Conservation (phyloP, 2,329 filamentous ascomycete species). For the Aspergillus sp. region DNA sequence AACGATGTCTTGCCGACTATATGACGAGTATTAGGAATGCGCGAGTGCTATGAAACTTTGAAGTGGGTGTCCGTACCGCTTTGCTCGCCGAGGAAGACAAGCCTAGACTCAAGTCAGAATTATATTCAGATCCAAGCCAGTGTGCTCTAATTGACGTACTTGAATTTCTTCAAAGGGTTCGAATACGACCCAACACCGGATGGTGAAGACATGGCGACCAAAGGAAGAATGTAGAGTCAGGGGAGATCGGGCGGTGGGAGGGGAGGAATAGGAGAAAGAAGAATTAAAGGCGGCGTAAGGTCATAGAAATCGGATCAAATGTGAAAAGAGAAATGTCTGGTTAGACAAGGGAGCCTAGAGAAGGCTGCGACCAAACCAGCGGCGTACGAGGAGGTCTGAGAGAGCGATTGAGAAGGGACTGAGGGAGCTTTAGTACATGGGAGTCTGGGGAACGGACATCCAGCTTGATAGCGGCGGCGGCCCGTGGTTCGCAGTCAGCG, state of each 20-base stretch:
- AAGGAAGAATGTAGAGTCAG: constrained; percentile 28
- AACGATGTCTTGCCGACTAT: constrained; percentile 96
- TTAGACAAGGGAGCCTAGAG: neutral
- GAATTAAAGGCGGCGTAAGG: constrained; percentile 4
- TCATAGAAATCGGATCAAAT: constrained; percentile 7
- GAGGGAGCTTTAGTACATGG: constrained; percentile 1
- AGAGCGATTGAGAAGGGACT: constrained; percentile 11
- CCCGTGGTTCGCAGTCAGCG: constrained; percentile 2
- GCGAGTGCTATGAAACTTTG: neutral
- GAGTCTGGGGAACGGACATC: constrained; percentile 7
- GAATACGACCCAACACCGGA: constrained; percentile 82
- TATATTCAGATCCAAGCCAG: neutral
- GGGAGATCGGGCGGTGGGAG: constrained; percentile 21
- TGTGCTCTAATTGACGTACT: constrained; percentile 56
- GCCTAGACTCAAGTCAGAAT: constrained; percentile 53
- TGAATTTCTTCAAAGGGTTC: constrained; percentile 99
- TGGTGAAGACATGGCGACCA: constrained; percentile 71
- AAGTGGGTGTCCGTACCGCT: constrained; percentile 66
- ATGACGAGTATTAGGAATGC: constrained; percentile 18
- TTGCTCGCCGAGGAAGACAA: constrained; percentile 97
- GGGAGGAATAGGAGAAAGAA: neutral
- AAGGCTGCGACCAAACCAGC: constrained; percentile 10
- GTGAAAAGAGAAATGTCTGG: constrained; percentile 1
- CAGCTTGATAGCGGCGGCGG: constrained; percentile 1
- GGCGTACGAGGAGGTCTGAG: constrained; percentile 8